Conservation (phyloP, 2,329 filamentous ascomycete species). For the Annulohypoxylon truncatum region DNA sequence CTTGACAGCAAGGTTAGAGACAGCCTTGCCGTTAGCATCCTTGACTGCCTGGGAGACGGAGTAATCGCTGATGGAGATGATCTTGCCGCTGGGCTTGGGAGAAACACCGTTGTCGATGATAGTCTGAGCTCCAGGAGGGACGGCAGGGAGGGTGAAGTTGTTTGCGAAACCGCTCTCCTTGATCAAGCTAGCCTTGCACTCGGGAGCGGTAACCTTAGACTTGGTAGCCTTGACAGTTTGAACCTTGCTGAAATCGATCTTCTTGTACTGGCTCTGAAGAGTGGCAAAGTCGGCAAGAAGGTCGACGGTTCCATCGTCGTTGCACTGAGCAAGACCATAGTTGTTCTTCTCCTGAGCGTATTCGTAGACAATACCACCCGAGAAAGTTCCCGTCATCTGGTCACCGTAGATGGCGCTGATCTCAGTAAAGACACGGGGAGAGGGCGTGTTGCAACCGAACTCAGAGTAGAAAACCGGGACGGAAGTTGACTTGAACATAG, state of each 20-base stretch:
- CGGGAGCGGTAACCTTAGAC: conserved; percentile 64
- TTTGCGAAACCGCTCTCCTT: conserved; percentile 73
- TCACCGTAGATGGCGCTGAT: conserved; percentile 76
- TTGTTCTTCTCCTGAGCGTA: conserved; percentile 77
- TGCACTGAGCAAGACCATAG: conserved; percentile 73
- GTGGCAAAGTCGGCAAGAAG: conserved; percentile 76
- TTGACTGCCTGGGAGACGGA: conserved; percentile 50
- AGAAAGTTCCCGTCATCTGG: conserved; percentile 75
- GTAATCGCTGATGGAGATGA: conserved; percentile 75
- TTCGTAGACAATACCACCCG: conserved; percentile 85
- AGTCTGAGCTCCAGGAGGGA: conserved; percentile 74
- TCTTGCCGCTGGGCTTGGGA: conserved; percentile 71
- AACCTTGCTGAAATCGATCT: conserved; percentile 77
- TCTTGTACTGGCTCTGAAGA: conserved; percentile 78
- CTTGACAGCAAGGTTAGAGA: conserved; percentile 31
- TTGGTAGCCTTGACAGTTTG: conserved; percentile 70
- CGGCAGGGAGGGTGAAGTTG: conserved; percentile 80
- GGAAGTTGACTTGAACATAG: conserved; percentile 72
- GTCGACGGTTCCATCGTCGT: conserved; percentile 65
- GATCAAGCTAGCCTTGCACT: conserved; percentile 76
- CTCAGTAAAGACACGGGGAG: conserved; percentile 81
- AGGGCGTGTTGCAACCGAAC: conserved; percentile 79
- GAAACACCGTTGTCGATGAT: conserved; percentile 82
- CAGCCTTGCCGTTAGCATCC: conserved; percentile 29
- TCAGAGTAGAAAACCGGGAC: conserved; percentile 87